phyloP scores from a whole-genome alignment of 805 yeast species.

The Ogataea trehaloabstinens region DNA sequence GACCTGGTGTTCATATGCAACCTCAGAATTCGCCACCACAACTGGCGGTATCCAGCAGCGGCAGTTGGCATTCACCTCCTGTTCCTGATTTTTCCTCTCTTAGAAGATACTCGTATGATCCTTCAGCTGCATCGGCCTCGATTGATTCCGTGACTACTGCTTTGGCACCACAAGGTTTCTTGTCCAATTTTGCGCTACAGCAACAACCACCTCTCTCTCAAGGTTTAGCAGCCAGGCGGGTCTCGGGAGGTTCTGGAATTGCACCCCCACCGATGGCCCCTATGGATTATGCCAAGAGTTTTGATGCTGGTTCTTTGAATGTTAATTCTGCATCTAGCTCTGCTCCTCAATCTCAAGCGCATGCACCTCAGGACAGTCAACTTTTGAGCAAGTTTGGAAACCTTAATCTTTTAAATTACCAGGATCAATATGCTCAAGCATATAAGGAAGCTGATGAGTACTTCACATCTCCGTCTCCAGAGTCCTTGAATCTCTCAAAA shows the following conservation, averaged over 20 bases:
- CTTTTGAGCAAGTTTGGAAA: slow-evolving; percentile 15
- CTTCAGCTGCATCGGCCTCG: slow-evolving; percentile 14
- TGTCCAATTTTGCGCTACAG: slow-evolving; percentile 1
- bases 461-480: slow-evolving; percentile 26
- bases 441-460: slow-evolving; percentile 27
- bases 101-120: slow-evolving; percentile 27
- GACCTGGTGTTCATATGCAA: slow-evolving; percentile 8
- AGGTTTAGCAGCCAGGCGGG: slow-evolving; percentile 11
- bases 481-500: slow-evolving; percentile 24
- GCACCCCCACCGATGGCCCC: slow-evolving; percentile 17
- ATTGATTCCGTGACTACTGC: neutral
- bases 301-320: slow-evolving; percentile 15
- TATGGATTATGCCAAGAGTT: slow-evolving; percentile 23
- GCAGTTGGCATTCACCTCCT: slow-evolving; percentile 25
- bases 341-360: slow-evolving; percentile 1
- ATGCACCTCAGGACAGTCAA: slow-evolving; percentile 8
- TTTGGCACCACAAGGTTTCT: slow-evolving; percentile 2
- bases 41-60: slow-evolving; percentile 6
- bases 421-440: slow-evolving; percentile 26
- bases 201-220: slow-evolving; percentile 6
- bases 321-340: neutral
- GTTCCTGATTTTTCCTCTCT: slow-evolving; percentile 22
- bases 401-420: slow-evolving; percentile 15
- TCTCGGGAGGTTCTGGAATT: slow-evolving; percentile 12
- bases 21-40: slow-evolving; percentile 16